Evolutionary conservation across 2,329 filamentous ascomycete genomes (phyloP).

Genomic region (Botrytis galanthina): DNA sequence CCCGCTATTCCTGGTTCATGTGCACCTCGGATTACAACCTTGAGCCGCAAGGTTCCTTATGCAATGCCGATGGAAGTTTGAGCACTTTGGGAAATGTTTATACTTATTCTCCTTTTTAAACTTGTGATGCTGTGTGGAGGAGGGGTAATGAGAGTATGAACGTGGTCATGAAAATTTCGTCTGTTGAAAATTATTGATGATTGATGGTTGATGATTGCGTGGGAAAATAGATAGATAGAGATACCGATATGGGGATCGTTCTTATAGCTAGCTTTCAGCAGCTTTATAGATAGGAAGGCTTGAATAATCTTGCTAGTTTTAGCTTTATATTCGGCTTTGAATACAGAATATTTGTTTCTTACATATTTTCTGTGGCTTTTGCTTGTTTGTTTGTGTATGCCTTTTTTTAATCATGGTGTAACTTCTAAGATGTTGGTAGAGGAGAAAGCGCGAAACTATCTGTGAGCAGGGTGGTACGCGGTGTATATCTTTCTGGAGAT

Average conservation of each 20-base stretch:
- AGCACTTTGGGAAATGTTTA: background rate
- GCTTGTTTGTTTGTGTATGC: no score
- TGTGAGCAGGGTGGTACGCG: no score
- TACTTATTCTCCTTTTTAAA: slow-evolving; percentile 4
- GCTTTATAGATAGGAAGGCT: background rate
- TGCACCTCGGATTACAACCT: background rate
- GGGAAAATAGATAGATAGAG: background rate
- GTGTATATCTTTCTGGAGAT: no score
- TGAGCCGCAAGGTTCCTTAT: slow-evolving; percentile 6
- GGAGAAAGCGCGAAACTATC: no score
- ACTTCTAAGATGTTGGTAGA: background rate
- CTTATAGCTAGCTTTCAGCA: background rate
- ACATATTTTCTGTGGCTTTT: no score
- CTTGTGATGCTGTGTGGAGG: background rate
- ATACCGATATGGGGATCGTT: background rate
- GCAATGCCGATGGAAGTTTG: background rate
- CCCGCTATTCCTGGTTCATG: slow-evolving; percentile 20
- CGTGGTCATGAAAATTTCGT: background rate
- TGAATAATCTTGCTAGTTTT: background rate
- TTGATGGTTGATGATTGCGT: background rate
- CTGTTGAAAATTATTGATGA: background rate
- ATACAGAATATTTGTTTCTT: background rate
- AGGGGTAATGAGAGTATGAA: background rate
- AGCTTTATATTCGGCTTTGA: background rate
- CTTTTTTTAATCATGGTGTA: no score